Percentiles rank a stretch among this genome's conserved stretches.
These are phyloP conservation scores for Sanghuangporus sanghuang DNA, from an alignment of 1,284 basidiomycete genomes.

Conservation along the genomic window DNA sequence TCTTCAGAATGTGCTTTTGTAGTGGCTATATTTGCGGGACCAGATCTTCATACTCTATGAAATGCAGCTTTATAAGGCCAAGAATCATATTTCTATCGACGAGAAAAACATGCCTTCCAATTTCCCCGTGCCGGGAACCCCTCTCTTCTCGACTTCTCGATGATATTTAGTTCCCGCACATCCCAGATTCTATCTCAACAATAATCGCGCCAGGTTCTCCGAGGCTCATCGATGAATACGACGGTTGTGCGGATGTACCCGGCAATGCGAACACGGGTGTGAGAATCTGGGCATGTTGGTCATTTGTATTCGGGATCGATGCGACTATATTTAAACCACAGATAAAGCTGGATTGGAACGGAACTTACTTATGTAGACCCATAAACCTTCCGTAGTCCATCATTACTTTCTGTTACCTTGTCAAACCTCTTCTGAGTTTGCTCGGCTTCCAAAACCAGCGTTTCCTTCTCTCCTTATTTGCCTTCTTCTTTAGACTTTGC, in stretches of 20 bases:
- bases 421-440: conserved; percentile 55
- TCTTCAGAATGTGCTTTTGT: conserved; percentile 56
- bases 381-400: conserved; percentile 67
- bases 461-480: conserved; percentile 42
- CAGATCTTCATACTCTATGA: conserved; percentile 54
- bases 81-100: neutral
- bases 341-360: neutral
- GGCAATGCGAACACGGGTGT: conserved; percentile 70
- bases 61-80: neutral
- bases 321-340: neutral
- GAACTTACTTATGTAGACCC: conserved; percentile 51
- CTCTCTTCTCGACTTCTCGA: conserved; percentile 66
- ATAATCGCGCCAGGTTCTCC: conserved; percentile 66
- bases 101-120: conserved; percentile 42
- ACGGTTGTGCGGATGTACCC: conserved; percentile 42
- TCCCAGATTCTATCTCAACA: conserved; percentile 73
- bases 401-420: conserved; percentile 56
- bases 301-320: conserved; percentile 41
- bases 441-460: conserved; percentile 51
- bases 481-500: conserved; percentile 24
- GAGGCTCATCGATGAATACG: conserved; percentile 58
- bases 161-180: conserved; percentile 63
- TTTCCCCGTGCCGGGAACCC: conserved; percentile 65
- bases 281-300: conserved; percentile 65
- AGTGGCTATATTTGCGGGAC: conserved; percentile 55